These are phyloP conservation scores for Ogataea haglerorum DNA, from an alignment of 805 yeast genomes.

Conservation along the genomic window DNA sequence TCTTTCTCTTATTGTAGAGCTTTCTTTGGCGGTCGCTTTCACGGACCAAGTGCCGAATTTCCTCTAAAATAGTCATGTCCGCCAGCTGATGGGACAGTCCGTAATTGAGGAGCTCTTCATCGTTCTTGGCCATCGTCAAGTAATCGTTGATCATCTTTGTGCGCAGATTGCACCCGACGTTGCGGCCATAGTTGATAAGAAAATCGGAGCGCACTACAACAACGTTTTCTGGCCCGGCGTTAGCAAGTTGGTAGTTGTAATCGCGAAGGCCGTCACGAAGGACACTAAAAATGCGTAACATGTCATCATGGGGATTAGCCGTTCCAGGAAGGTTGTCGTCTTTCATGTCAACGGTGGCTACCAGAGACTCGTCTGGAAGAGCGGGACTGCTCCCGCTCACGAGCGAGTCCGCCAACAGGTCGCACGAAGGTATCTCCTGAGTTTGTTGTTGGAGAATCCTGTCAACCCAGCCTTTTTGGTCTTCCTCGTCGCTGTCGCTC, in stretches of 20 bases:
- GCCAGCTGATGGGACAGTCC: slow-evolving; percentile 14
- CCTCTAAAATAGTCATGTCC: slow-evolving; percentile 13
- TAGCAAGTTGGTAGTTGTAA: slow-evolving; percentile 22
- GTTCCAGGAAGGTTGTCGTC: not conserved
- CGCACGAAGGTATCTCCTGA: slow-evolving; percentile 11
- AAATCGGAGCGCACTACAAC: slow-evolving; percentile 27
- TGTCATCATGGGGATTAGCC: slow-evolving; percentile 2
- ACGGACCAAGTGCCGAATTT: slow-evolving; percentile 21
- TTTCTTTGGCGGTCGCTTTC: slow-evolving; percentile 29
- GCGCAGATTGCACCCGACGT: slow-evolving; percentile 19
- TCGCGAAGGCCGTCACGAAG: slow-evolving; percentile 24
- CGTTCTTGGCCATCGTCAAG: slow-evolving; percentile 23
- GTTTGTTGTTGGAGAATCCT: slow-evolving; percentile 16
- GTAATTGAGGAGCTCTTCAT: slow-evolving; percentile 15
- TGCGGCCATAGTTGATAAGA: slow-evolving; percentile 20
- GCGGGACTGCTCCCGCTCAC: slow-evolving; percentile 17
- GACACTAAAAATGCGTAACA: slow-evolving; percentile 11
- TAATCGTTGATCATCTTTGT: slow-evolving; percentile 27
- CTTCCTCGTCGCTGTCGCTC: slow-evolving; percentile 12
- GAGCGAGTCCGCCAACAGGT: slow-evolving; percentile 11
- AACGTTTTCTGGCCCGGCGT: slow-evolving; percentile 17
- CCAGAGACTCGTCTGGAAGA: slow-evolving; percentile 19
- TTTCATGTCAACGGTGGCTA: not conserved
- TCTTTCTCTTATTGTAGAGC: slow-evolving; percentile 26
- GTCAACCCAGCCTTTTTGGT: slow-evolving; percentile 20